Evolutionary conservation across 2,329 filamentous ascomycete genomes (phyloP), one percentile per base, ranked within the genome.

Genomic region (Pseudocercospora fuligena): DNA sequence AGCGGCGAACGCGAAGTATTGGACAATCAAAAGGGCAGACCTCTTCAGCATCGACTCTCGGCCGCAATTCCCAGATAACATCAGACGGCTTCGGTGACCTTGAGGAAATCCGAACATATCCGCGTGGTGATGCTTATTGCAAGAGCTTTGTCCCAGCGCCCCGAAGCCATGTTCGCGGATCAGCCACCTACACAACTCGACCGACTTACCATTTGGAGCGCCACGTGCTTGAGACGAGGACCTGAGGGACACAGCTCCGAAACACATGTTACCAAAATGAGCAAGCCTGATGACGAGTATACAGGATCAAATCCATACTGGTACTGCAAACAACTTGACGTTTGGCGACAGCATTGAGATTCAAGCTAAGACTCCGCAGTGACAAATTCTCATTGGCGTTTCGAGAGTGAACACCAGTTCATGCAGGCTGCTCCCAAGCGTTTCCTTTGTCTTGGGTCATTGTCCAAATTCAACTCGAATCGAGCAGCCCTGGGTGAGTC

Each of bases 391-490:
- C 51, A 3, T 27, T 14, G 23, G 51, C 23, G 11, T 27, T 16
- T 56, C 25, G 16, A 56, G 7, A 56, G 23, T 8, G 25, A 19
- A 56, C 51, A 56, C 51, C 25, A 19, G 51, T 56, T 56, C 25
- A n/a, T 31, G 56, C 31, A 58, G 9, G 33, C 56, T 40, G 56
- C n/a, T 58, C 56, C 31, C 56, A 33, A 58, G 33, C 19, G 16
- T 23, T 12, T 5, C 31, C 56, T 58, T 58, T 58, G 56, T 58
- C 19, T 21, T 43, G 9, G 16, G 25, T 25, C 31, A 58, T 58
- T 58, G 56, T 58, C 56, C 56, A 36, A 9, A 5, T 58, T 58
- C 56, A 58, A 40, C 31, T 58, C 56, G 56, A 58, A 40, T 58
- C 56, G 56, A 58, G 23, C 27, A 58, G 29, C 56, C 56, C 56